These are phyloP conservation scores for Ceratonia siliqua DNA, from an alignment of 306 rosid species.

Conservation along the genomic window DNA sequence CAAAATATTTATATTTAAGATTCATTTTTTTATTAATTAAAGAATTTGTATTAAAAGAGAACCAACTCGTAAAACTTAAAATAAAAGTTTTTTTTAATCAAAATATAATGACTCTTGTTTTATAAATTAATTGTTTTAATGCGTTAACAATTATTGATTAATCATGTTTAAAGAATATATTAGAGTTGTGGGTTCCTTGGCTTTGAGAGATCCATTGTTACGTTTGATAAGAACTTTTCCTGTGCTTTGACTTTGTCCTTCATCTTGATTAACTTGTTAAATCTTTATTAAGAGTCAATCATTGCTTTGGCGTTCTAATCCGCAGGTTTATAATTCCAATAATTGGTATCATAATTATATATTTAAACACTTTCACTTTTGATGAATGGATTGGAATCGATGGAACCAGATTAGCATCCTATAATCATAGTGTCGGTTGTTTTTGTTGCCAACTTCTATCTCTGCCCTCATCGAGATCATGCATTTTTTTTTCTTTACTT, in stretches of 20 bases:
- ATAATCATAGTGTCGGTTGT: constrained; percentile 31
- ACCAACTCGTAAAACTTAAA: too few relatives aligned
- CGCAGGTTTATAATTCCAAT: constrained; percentile 7
- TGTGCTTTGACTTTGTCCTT: constrained; percentile 38
- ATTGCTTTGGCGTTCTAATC: constrained; percentile 25
- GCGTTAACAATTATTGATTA: too few relatives aligned
- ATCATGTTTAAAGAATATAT: neutral
- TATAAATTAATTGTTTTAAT: too few relatives aligned
- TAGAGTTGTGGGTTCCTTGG: constrained; percentile 36
- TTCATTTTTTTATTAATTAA: neutral
- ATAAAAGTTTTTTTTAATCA: too few relatives aligned
- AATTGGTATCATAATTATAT: constrained; percentile 25
- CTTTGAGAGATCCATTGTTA: constrained; percentile 25
- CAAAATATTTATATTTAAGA: constrained; percentile 37
- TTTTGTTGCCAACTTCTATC: constrained; percentile 38
- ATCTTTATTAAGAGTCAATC: constrained; percentile 25
- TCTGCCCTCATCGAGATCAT: constrained; percentile 12
- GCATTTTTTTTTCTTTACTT: neutral
- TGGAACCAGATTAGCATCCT: constrained; percentile 25
- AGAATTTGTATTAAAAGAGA: too few relatives aligned
- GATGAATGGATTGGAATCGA: constrained; percentile 24
- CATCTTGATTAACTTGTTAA: neutral
- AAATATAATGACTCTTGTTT: too few relatives aligned
- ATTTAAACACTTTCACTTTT: constrained; percentile 27
- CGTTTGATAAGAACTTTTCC: constrained; percentile 17